phyloP scores from a whole-genome alignment of 2,329 filamentous ascomycete species.

The Macroventuria anomochaeta region DNA sequence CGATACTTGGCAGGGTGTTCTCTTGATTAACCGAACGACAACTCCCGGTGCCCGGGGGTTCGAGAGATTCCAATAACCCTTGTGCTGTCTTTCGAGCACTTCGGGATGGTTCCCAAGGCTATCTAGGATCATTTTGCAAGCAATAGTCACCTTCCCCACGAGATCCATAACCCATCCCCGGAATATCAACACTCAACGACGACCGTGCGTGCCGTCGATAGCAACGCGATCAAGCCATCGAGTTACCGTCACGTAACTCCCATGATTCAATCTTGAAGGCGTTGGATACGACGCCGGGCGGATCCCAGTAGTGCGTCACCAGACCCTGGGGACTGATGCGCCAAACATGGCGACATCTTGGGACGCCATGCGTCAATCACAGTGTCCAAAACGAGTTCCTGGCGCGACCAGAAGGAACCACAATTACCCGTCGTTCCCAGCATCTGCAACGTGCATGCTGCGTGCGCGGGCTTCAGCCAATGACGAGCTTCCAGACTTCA shows the following conservation, averaged over 20 bases:
- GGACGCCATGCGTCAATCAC: conserved; percentile 29
- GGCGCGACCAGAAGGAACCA: conserved; percentile 32
- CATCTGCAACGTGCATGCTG: conserved; percentile 16
- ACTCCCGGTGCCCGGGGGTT: conserved; percentile 11
- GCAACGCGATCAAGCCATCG: conserved; percentile 22
- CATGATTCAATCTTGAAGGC: conserved; percentile 27
- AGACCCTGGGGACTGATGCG: conserved; percentile 30
- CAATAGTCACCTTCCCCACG: conserved; percentile 12
- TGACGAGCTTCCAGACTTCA: conserved; percentile 42
- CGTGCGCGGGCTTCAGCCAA: conserved; percentile 35
- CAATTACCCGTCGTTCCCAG: conserved; percentile 38
- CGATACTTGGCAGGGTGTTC: conserved; percentile 26
- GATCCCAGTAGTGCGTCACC: conserved; percentile 33
- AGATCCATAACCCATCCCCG: conserved; percentile 12
- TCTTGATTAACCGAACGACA: conserved; percentile 33
- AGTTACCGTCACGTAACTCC: conserved; percentile 28
- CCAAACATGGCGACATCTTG: conserved; percentile 37
- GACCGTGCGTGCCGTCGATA: conserved; percentile 22
- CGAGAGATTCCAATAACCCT: not conserved
- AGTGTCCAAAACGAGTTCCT: conserved; percentile 18
- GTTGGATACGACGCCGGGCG: conserved; percentile 27
- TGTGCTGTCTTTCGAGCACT: not conserved
- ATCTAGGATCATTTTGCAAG: conserved; percentile 2
- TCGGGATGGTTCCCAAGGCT: conserved; percentile 3
- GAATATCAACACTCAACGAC: conserved; percentile 13